Percentiles rank a stretch among this genome's conserved stretches.
Evolutionary conservation across 176 grass and related monocot species (phyloP).

Genomic region (Aegilops longissima): DNA sequence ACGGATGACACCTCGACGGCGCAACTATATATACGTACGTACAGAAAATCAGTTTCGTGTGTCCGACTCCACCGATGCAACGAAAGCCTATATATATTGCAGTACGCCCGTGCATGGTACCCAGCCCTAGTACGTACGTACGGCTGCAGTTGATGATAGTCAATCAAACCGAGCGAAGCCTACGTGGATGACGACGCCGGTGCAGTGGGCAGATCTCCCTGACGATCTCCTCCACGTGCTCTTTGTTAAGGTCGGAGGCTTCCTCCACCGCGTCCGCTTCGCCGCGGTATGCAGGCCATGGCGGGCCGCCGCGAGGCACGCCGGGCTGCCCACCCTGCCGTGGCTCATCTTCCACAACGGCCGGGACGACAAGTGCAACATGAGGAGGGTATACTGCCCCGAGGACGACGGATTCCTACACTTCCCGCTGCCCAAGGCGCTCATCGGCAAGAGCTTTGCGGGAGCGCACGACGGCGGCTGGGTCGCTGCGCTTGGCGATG

Average conservation of each 20-base stretch:
- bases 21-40: no score
- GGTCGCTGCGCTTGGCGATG: background rate
- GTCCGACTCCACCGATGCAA: no score
- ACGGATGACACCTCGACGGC: no score
- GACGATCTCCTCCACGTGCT: background rate
- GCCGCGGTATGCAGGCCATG: background rate
- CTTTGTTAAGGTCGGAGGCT: background rate
- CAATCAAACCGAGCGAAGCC: no score
- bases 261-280: background rate
- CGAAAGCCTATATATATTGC: no score
- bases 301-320: background rate
- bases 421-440: no score
- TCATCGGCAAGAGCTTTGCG: background rate
- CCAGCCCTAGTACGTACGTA: no score
- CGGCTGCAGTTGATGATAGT: no score
- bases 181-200: no score
- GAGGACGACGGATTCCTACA: background rate
- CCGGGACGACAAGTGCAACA: background rate
- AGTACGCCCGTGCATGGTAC: no score
- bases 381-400: background rate
- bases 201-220: no score
- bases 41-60: no score
- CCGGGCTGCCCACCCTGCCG: background rate
- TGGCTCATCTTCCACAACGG: background rate
- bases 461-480: background rate